Conservation (phyloP, 1,139 yeast genomes). For the Yamadazyma sp. region DNA sequence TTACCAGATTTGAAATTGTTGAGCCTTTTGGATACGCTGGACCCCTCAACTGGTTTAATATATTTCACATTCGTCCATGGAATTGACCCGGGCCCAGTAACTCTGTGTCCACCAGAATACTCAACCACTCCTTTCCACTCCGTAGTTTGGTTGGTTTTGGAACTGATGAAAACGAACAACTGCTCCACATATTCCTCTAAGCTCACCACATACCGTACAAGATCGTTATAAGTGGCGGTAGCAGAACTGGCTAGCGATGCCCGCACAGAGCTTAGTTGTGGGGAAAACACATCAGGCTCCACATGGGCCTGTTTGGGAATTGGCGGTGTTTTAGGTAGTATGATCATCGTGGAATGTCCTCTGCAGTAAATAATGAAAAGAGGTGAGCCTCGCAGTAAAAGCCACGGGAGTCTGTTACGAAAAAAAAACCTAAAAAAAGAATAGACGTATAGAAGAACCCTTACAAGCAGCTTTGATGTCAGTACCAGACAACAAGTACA, state of each 20-base stretch:
- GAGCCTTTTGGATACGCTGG: conserved; percentile 1
- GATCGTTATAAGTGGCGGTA: conserved; percentile 26
- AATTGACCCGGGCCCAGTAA: neutral
- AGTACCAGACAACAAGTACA: conserved; percentile 18
- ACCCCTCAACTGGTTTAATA: neutral
- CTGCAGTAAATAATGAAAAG: no score
- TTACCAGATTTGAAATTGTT: conserved; percentile 2
- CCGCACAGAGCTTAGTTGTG: conserved; percentile 18
- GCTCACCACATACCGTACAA: conserved; percentile 31
- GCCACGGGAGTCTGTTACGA: neutral
- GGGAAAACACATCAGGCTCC: conserved; percentile 11
- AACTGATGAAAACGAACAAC: conserved; percentile 17
- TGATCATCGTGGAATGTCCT: conserved; percentile 25
- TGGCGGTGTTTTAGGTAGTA: conserved; percentile 35
- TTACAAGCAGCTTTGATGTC: conserved; percentile 9
- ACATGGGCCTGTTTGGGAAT: conserved; percentile 18
- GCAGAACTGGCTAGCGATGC: conserved; percentile 18
- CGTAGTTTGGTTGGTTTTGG: conserved; percentile 2
- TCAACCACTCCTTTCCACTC: conserved; percentile 2
- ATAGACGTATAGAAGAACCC: neutral
- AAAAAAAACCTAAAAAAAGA: neutral
- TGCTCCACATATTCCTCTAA: conserved; percentile 35
- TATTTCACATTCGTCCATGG: conserved; percentile 14
- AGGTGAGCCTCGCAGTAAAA: no score
- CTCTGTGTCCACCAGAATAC: conserved; percentile 1